Evolutionary conservation across 129 eudicot genomes (phyloP), one percentile per base, ranked within the genome.

Genomic region (Gnaphalium uliginosum): DNA sequence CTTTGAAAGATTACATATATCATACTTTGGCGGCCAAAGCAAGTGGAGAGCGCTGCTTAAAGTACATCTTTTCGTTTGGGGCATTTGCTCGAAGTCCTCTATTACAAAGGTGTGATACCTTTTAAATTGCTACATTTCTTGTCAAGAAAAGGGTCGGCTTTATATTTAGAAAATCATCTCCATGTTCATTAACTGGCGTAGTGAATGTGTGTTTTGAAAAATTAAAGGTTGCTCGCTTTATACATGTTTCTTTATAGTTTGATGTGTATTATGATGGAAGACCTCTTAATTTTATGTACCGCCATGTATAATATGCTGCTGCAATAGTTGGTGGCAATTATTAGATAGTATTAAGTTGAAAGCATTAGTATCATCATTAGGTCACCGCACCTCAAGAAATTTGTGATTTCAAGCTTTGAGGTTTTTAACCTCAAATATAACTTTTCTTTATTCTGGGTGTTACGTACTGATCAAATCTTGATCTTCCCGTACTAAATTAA

Each of bases 11-110:
- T 89, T 94, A 94, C 78, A 85, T 87, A 13, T 90, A 94, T 86
- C 99, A 94, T 69, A 94, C 97, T 33, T 74, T 94, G 74, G 99
- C 93, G 14, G 99, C 97, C 53, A 94, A 94, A 81, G 96, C 88
- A 73, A 94, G 99, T 71, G 99, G 99, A 60, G 99, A 94, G 82
- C 87, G 89, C 21, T 94, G 99, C 83, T 81, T 94, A 61, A 90
- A 89, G 63, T 84, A 90, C 74, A 86, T 94, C 26, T 94, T 94
- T 76, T 85, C 98, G 25, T 90, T 94, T 77, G 98, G 98, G 51
- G 98, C 98, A 50, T 94, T 90, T 81, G 87, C 96, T 25, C 82
- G 93, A 77, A 86, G 73, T 68, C 98, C 98, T 68, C 92, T 94
- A 11, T 29, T 89, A 37, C 89, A 87, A 61, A 80, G 92, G 98